Evolutionary conservation across 2,329 filamentous ascomycete species (phyloP).

Genomic region (Epichloe sylvatica): DNA sequence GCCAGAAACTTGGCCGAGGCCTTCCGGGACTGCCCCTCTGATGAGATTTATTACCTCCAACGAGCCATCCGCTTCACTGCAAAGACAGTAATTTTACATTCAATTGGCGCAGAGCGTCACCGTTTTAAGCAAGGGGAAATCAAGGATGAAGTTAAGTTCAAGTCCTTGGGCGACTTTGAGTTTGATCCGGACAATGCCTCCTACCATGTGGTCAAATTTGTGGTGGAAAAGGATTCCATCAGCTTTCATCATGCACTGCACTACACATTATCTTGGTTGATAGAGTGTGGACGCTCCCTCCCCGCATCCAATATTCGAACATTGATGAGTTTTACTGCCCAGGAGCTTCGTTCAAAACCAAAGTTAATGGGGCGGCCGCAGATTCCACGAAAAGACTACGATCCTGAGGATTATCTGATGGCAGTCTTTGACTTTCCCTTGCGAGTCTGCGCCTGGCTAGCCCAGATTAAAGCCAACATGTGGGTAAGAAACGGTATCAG

Average conservation of each 20-base stretch:
- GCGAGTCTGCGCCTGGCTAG: conserved; percentile 86
- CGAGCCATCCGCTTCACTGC: conserved; percentile 61
- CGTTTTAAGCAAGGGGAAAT: conserved; percentile 80
- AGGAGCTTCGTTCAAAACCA: conserved; percentile 53
- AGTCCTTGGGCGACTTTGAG: conserved; percentile 61
- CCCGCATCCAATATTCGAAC: conserved; percentile 49
- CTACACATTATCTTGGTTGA: conserved; percentile 89
- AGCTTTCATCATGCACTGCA: conserved; percentile 97
- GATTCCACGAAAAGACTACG: conserved; percentile 43
- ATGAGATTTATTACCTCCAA: conserved; percentile 52
- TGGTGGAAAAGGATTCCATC: conserved; percentile 78
- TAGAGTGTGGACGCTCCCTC: conserved; percentile 76
- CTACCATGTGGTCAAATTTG: conserved; percentile 68
- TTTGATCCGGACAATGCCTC: conserved; percentile 48
- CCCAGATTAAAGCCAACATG: conserved; percentile 96
- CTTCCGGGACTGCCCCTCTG: conserved; percentile 56
- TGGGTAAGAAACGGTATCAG: conserved; percentile 98
- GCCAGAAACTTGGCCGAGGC: conserved; percentile 80
- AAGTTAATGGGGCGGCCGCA: conserved; percentile 45
- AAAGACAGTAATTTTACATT: conserved; percentile 76
- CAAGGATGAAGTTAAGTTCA: conserved; percentile 75
- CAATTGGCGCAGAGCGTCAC: conserved; percentile 72
- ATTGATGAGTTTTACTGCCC: conserved; percentile 57
- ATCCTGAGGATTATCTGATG: conserved; percentile 66
- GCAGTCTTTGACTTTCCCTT: conserved; percentile 86